phyloP scores from a whole-genome alignment of 805 yeast genomes.

The Barnettozyma siamensis region DNA sequence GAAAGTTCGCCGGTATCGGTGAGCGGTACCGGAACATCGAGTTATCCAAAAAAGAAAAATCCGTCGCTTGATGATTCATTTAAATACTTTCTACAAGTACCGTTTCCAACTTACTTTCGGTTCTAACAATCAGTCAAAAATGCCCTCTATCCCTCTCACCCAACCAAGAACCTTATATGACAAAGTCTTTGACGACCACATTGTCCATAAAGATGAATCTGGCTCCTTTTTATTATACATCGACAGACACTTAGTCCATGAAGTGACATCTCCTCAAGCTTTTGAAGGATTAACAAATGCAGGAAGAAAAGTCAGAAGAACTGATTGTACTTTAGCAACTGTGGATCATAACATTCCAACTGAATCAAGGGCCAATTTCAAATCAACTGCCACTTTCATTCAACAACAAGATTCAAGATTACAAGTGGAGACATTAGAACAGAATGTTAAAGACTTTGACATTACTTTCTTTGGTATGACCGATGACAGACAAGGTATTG shows the following conservation, averaged over 20 bases:
- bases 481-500: slow-evolving; percentile 95
- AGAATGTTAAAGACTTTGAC: slow-evolving; percentile 84
- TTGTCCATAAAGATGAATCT: slow-evolving; percentile 83
- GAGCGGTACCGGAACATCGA: slow-evolving; percentile 10
- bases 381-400: slow-evolving; percentile 71
- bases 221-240: slow-evolving; percentile 86
- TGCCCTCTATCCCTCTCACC: slow-evolving; percentile 26
- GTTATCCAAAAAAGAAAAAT: neutral
- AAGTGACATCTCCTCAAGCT: slow-evolving; percentile 98
- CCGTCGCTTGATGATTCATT: neutral
- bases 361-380: slow-evolving; percentile 71
- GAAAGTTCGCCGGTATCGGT: slow-evolving; percentile 9
- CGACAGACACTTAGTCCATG: slow-evolving; percentile 96
- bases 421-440: slow-evolving; percentile 89
- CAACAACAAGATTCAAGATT: slow-evolving; percentile 86
- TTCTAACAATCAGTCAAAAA: too few species aligned
- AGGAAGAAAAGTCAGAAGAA: slow-evolving; percentile 83
- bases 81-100: neutral
- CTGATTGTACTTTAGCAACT: slow-evolving; percentile 89
- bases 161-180: slow-evolving; percentile 81
- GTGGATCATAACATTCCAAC: slow-evolving; percentile 98
- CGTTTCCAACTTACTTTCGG: too few species aligned
- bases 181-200: slow-evolving; percentile 91
- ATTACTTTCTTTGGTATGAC: slow-evolving; percentile 93
- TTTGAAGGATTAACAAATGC: slow-evolving; percentile 92